phyloP scores from a whole-genome alignment of 1,284 basidiomycete genomes.

The Anthracocystis walkeri region DNA sequence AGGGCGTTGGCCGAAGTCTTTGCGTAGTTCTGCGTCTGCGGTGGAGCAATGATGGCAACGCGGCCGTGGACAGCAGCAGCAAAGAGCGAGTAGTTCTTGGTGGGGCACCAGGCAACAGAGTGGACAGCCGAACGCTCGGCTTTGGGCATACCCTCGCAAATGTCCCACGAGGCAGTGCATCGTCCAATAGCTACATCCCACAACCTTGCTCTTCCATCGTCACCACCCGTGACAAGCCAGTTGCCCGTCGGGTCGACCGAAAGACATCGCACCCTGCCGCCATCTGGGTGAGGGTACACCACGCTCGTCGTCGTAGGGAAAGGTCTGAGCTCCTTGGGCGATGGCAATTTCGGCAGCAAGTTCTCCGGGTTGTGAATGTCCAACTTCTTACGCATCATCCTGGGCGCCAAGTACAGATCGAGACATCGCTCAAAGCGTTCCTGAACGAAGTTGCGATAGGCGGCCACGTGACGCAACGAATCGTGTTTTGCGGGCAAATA shows the following conservation, averaged over 20 bases:
- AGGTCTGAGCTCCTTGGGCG: conserved; percentile 88
- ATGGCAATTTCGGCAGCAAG: conserved; percentile 94
- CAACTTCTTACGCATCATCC: conserved; percentile 73
- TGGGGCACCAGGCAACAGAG: conserved; percentile 92
- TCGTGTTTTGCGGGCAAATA: conserved; percentile 89
- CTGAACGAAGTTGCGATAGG: conserved; percentile 90
- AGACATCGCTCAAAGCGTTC: conserved; percentile 94
- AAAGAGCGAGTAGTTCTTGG: conserved; percentile 83
- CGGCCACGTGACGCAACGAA: conserved; percentile 88
- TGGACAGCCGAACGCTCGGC: conserved; percentile 74
- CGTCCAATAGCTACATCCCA: conserved; percentile 96
- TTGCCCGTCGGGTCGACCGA: conserved; percentile 87
- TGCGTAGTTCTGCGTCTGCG: conserved; percentile 70
- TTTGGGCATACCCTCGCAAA: conserved; percentile 70
- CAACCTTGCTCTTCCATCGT: conserved; percentile 84
- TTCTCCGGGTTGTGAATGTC: conserved; percentile 77
- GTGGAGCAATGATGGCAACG: conserved; percentile 85
- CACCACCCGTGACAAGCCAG: conserved; percentile 93
- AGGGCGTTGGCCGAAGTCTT: conserved; percentile 70
- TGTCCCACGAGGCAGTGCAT: conserved; percentile 88
- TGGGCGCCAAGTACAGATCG: conserved; percentile 95
- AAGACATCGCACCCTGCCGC: conserved; percentile 79
- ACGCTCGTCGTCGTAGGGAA: conserved; percentile 91
- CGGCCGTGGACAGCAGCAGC: conserved; percentile 76
- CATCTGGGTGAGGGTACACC: conserved; percentile 77